Evolutionary conservation across 352 stramenopile species (phyloP).

Genomic region (Globisporangium abappressorium): DNA sequence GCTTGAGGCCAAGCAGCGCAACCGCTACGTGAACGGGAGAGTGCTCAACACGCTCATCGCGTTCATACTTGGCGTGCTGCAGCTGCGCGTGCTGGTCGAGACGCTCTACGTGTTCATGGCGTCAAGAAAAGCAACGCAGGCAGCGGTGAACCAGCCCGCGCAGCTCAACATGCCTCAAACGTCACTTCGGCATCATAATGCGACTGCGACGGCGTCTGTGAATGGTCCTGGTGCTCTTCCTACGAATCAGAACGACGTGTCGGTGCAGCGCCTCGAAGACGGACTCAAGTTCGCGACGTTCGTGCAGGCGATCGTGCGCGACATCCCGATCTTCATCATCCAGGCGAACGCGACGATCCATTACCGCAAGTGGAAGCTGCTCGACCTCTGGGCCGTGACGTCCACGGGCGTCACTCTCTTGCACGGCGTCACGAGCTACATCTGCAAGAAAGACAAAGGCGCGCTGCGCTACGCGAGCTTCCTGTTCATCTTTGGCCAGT

Average conservation of each 20-base stretch:
- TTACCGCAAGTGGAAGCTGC: constrained; percentile 73
- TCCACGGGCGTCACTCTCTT: constrained; percentile 52
- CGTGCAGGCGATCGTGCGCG: constrained; percentile 63
- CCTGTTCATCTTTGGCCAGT: constrained; percentile 57
- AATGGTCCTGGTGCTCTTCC: not conserved
- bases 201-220: not conserved
- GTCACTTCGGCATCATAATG: not conserved
- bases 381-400: constrained; percentile 58
- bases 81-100: constrained; percentile 63
- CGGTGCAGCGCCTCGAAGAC: constrained; percentile 21
- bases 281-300: constrained; percentile 54
- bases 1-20: constrained; percentile 32
- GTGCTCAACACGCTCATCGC: constrained; percentile 35
- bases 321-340: constrained; percentile 70
- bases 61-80: constrained; percentile 47
- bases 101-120: constrained; percentile 37
- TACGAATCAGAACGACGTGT: constrained; percentile 11
- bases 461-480: constrained; percentile 32
- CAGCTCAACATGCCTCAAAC: constrained; percentile 5
- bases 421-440: constrained; percentile 37
- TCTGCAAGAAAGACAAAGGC: constrained; percentile 40
- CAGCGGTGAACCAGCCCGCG: constrained; percentile 3
- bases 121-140: constrained; percentile 5
- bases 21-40: constrained; percentile 31
- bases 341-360: constrained; percentile 77